A percentile compares a stretch with the other conserved stretches of the same genome.
Conservation (phyloP, 768 basidiomycete species). For the Hebeloma cylindrosporum region DNA sequence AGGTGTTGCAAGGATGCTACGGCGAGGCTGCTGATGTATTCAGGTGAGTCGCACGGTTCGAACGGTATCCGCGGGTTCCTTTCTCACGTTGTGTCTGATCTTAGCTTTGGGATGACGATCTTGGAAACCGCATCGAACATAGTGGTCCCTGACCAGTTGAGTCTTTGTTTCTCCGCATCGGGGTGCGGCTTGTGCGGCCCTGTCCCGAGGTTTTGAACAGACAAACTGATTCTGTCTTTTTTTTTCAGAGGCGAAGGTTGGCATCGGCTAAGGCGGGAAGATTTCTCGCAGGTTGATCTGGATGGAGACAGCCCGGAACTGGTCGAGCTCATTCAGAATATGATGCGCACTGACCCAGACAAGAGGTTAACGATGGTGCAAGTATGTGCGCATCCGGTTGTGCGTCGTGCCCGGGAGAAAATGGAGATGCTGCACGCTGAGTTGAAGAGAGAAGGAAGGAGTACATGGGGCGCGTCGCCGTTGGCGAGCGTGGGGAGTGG, state of each 20-base stretch:
- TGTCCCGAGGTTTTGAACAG: constrained; percentile 11
- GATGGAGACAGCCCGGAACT: constrained; percentile 64
- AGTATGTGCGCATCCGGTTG: constrained; percentile 61
- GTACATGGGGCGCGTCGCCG: constrained; percentile 57
- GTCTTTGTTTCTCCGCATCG: constrained; percentile 24
- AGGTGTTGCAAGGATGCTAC: constrained; percentile 89
- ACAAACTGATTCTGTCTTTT: constrained; percentile 29
- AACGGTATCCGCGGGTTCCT: constrained; percentile 25
- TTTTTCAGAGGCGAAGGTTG: constrained; percentile 80
- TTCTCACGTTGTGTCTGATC: constrained; percentile 42
- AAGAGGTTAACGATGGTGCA: constrained; percentile 55
- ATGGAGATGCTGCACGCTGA: constrained; percentile 57
- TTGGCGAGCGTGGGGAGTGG: constrained; percentile 57
- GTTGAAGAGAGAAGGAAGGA: constrained; percentile 33
- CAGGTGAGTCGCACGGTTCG: constrained; percentile 63
- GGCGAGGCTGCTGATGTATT: constrained; percentile 96
- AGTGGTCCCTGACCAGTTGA: constrained; percentile 94
- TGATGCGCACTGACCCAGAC: constrained; percentile 75
- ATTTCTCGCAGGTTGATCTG: constrained; percentile 84
- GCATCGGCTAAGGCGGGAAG: constrained; percentile 89
- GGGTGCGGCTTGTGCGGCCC: constrained; percentile 15
- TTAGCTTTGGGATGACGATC: constrained; percentile 92
- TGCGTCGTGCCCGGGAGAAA: constrained; percentile 56
- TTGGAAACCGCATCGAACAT: constrained; percentile 96
- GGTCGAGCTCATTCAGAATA: constrained; percentile 62